Base-by-base conservation (phyloP, 1,139 yeast species). In the Pichia sp. region DNA sequence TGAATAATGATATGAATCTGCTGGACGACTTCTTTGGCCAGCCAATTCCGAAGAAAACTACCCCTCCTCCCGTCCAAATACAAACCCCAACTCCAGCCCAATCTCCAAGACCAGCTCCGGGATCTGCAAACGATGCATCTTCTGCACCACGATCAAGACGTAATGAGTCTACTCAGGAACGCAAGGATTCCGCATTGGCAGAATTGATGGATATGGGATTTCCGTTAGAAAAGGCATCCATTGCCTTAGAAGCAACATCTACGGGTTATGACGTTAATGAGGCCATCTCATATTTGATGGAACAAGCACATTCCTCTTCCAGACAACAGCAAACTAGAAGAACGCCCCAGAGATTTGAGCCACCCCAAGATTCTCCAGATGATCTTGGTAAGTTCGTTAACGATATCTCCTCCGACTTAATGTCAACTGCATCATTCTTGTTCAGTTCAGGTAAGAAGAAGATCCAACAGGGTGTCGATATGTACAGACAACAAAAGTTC, bases 171-270 rank as follows among this genome's bases (percentile, higher is more conserved):
- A 15, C 24, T 4, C 38, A 31, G 20, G 48, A 45, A 12, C 22
- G 18, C 14, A 56, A 67, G 36, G 94, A 85, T 58, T 72, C 71
- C 19, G 71, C 81, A 3, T 63, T 87, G 22, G 93, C 93, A 0
- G 87, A 82, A 56, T 69, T 88, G 45, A 67, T 87, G 1, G 95
- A 88, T 53, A 87, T 88, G 77, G 96, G 96, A 2, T 88, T 88
- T 58, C 67, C 83, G 1, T 68, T 76, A 1, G 83, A 79, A 2
- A 79, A 75, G 44, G 81, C 94, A 4, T 75, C 72, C 37, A 68
- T 70, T 9, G 95, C 96, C 0, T 71, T 88, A 37, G 71, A 69
- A 18, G 61, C 67, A 40, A 73, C 81, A 0, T 64, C 68, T 20
- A 66, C 70, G n/a, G 93, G 91, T 0, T 58, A 73, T 24, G 79